Percentiles rank a stretch among this genome's conserved stretches.
phyloP scores from a whole-genome alignment of 129 eudicot species.

The Saposhnikovia divaricata region DNA sequence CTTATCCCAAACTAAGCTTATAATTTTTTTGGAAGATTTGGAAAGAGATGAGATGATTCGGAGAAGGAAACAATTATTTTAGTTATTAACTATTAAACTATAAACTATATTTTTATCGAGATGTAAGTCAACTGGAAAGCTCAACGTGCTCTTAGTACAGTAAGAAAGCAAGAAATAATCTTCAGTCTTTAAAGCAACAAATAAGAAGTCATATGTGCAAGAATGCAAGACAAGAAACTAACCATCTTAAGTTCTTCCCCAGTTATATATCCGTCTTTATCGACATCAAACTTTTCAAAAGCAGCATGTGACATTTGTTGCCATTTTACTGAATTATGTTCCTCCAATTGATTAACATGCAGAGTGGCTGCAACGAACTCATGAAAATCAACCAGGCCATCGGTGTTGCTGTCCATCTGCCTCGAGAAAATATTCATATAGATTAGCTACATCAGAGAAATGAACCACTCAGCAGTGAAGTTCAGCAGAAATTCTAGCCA shows the following conservation, averaged over 20 bases:
- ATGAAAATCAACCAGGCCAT: slow-evolving; percentile 87
- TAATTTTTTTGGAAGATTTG: neutral
- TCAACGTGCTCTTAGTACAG: neutral
- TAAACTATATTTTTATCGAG: neutral
- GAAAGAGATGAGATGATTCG: neutral
- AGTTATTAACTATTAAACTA: neutral
- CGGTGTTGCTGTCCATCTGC: slow-evolving; percentile 95
- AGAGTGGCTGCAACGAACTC: slow-evolving; percentile 99
- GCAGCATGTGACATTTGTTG: slow-evolving; percentile 83
- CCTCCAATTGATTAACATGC: slow-evolving; percentile 92
- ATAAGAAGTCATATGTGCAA: neutral
- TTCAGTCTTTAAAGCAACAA: neutral
- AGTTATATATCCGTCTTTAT: slow-evolving; percentile 87
- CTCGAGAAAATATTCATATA: slow-evolving; percentile 15
- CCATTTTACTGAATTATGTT: slow-evolving; percentile 87
- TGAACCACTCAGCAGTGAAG: neutral
- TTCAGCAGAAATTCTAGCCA: neutral
- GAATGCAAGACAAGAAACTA: neutral
- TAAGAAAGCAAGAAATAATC: too few species aligned
- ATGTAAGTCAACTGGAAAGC: neutral
- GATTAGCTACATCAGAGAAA: neutral
- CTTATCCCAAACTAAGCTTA: neutral
- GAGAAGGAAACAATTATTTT: neutral
- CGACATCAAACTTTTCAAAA: slow-evolving; percentile 90
- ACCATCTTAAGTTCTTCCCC: slow-evolving; percentile 96